These are phyloP conservation scores for Phoma sp. DNA, from an alignment of 2,329 filamentous ascomycete genomes.

Conservation along the genomic window DNA sequence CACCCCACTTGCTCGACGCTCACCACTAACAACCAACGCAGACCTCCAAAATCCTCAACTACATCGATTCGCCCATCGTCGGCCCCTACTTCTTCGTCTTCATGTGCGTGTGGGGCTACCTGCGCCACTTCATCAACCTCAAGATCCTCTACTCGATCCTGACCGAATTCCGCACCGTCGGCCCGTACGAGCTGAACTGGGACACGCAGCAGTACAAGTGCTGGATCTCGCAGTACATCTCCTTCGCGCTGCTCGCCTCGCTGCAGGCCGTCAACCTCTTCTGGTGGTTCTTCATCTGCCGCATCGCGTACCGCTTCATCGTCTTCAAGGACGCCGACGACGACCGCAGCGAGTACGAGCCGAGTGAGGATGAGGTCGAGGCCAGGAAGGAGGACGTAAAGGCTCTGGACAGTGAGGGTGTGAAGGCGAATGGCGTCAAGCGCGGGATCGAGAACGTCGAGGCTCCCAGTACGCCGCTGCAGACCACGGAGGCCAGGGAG, in stretches of 20 bases:
- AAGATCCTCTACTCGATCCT: slow-evolving; percentile 77
- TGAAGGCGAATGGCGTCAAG: not conserved
- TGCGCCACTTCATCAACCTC: slow-evolving; percentile 85
- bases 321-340: slow-evolving; percentile 68
- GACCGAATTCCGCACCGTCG: slow-evolving; percentile 76
- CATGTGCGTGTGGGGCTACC: slow-evolving; percentile 84
- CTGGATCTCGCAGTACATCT: slow-evolving; percentile 71
- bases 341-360: slow-evolving; percentile 72
- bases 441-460: slow-evolving; percentile 3
- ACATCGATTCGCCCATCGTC: slow-evolving; percentile 80
- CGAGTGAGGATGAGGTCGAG: slow-evolving; percentile 54
- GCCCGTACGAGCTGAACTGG: slow-evolving; percentile 79
- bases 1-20: fast-evolving
- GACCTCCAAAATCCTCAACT: slow-evolving; percentile 92
- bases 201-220: slow-evolving; percentile 79
- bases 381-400: slow-evolving; percentile 27
- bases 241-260: slow-evolving; percentile 66
- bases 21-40: slow-evolving; percentile 42
- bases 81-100: slow-evolving; percentile 85
- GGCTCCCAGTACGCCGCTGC: slow-evolving; percentile 5
- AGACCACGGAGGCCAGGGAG: slow-evolving; percentile 4
- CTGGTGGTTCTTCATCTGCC: slow-evolving; percentile 79
- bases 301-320: slow-evolving; percentile 75
- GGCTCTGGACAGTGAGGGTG: not conserved
- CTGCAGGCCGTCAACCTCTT: slow-evolving; percentile 80